Evolutionary conservation across 352 stramenopile genomes (phyloP), one percentile per base, ranked within the genome.

Genomic region (Phytophthora aleatoria): DNA sequence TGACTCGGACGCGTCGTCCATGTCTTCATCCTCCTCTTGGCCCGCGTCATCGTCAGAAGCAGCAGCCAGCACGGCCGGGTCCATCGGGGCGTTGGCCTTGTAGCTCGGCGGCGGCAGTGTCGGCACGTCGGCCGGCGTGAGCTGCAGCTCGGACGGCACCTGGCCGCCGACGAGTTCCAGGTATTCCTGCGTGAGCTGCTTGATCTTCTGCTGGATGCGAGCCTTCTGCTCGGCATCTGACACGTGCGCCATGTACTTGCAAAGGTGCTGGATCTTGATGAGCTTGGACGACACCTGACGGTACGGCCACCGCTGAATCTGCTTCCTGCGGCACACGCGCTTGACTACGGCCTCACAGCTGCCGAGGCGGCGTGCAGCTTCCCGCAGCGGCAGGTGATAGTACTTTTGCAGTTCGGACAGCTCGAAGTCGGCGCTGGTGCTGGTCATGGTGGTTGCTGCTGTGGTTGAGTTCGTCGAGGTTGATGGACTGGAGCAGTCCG

Each of bases 231-330:
- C 80, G 5, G 72, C 56, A 57, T 93, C 84, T 42, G 76, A 83
- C 16, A 90, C 82, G 64, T 92, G 84, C 27, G 83, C 84, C 70
- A 93, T 87, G 77, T 86, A 93, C 76, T 93, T 93, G 76, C 80
- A 91, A 52, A 93, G 72, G 63, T 91, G 82, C 73, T 93, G 82
- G 63, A 93, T 93, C 81, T 91, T 91, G 68, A 91, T 85, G 58
- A 93, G 77, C 70, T 91, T 91, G 71, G 82, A 84, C 53, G 86
- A 90, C 28, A 94, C 83, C 62, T 95, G 84, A 63, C 87, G 87
- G 71, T 95, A 95, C 4, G 84, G 84, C 87, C 87, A 95, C 50
- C 84, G 77, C 65, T 85, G 78, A 69, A 95, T 92, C 64, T 88
- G 79, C 56, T 87, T 87, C 55, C 79, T 84, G 41, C 87, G 85